Percentiles rank a stretch among this genome's conserved stretches.
phyloP scores from a whole-genome alignment of 768 basidiomycete genomes.

The Lactarius indigo region DNA sequence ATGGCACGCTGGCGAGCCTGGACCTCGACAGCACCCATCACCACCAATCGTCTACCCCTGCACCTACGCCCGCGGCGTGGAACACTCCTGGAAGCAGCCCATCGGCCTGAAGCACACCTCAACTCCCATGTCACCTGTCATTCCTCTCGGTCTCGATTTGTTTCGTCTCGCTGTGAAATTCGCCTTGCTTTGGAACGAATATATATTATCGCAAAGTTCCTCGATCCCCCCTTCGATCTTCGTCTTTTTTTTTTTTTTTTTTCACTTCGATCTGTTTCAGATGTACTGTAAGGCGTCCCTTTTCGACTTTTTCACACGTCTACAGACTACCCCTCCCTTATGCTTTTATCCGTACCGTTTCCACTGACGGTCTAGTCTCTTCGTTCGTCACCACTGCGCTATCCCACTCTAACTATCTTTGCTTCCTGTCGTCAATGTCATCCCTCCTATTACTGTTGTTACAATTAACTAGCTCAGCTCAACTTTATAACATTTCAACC shows the following conservation, averaged over 20 bases:
- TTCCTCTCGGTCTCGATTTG: slow-evolving; percentile 16
- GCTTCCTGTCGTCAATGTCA: slow-evolving; percentile 23
- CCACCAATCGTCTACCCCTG: slow-evolving; percentile 6
- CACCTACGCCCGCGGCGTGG: slow-evolving; percentile 10
- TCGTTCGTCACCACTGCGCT: slow-evolving; percentile 15
- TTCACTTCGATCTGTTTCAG: slow-evolving; percentile 7
- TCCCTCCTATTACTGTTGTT: slow-evolving; percentile 19
- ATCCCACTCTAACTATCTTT: slow-evolving; percentile 23
- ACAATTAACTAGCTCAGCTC: slow-evolving; percentile 19
- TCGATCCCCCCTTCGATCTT: slow-evolving; percentile 13
- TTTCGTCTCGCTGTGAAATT: slow-evolving; percentile 24
- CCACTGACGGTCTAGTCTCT: background rate
- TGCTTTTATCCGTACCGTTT: slow-evolving; percentile 5
- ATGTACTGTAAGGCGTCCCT: background rate
- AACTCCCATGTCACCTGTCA: slow-evolving; percentile 10
- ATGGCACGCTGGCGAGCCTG: slow-evolving; percentile 72
- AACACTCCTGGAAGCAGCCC: slow-evolving; percentile 13
- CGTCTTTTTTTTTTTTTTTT: background rate
- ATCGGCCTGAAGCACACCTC: slow-evolving; percentile 4
- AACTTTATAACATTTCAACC: slow-evolving; percentile 14
- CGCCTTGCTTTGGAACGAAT: slow-evolving; percentile 23
- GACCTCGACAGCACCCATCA: slow-evolving; percentile 47
- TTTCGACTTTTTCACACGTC: background rate
- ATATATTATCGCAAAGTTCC: slow-evolving; percentile 22
- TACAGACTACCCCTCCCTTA: slow-evolving; percentile 17